Evolutionary conservation across 2,329 filamentous ascomycete genomes (phyloP).

Genomic region (Pseudocercospora musae): DNA sequence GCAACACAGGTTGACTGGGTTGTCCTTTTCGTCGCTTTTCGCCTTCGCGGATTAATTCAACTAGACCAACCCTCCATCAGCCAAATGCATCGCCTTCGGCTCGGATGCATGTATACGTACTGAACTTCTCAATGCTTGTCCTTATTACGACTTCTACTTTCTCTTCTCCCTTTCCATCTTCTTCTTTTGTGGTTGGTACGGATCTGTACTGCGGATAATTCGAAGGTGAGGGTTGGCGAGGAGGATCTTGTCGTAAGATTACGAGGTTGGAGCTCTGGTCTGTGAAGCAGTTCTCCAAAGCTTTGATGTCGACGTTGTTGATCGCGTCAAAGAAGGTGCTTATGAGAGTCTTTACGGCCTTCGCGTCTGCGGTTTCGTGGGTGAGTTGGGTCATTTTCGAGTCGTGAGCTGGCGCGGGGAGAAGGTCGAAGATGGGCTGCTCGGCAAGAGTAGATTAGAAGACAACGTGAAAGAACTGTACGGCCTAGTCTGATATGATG

Average conservation of each 20-base stretch:
- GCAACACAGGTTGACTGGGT: conserved; percentile 8
- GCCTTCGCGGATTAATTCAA: conserved; percentile 17
- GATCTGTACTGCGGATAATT: background rate
- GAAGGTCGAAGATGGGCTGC: background rate
- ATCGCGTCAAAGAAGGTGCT: conserved; percentile 24
- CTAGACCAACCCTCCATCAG: background rate
- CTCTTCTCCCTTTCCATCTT: background rate
- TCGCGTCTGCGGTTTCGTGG: conserved; percentile 4
- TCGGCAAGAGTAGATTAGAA: background rate
- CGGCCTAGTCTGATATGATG: background rate
- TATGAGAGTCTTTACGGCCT: conserved; percentile 20
- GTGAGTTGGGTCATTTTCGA: conserved; percentile 16
- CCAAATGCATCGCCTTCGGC: too few relatives aligned
- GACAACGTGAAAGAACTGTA: background rate
- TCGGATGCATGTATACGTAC: background rate
- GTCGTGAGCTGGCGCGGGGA: background rate
- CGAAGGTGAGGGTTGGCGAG: conserved; percentile 5
- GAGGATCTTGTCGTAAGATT: conserved; percentile 22
- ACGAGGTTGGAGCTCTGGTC: conserved; percentile 69
- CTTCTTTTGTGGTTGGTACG: background rate
- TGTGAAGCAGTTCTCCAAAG: conserved; percentile 65
- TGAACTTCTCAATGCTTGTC: conserved; percentile 19
- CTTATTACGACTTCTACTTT: conserved; percentile 8
- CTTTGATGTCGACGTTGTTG: conserved; percentile 37
- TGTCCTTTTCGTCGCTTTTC: conserved; percentile 14